These are phyloP conservation scores for Pestalotiopsis sp. DNA, from an alignment of 2,329 filamentous ascomycete species.

Conservation along the genomic window DNA sequence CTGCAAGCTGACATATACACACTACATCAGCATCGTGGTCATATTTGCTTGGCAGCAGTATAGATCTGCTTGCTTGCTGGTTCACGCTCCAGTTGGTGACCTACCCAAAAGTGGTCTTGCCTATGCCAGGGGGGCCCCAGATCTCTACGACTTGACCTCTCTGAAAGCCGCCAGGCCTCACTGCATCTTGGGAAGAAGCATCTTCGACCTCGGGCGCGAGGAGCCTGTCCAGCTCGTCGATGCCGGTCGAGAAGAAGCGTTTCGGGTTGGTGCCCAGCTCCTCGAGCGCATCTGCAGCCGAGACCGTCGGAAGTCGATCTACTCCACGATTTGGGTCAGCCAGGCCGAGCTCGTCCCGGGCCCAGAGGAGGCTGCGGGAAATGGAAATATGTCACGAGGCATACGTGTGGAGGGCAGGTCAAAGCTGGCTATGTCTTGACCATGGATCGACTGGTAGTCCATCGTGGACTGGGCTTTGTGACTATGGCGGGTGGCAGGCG, in stretches of 20 bases:
- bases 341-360: background rate
- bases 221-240: constrained; percentile 52
- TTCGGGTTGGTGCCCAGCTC: constrained; percentile 54
- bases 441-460: constrained; percentile 63
- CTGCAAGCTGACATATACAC: constrained; percentile 60
- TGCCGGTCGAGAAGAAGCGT: constrained; percentile 57
- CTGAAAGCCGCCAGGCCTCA: constrained; percentile 58
- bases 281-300: constrained; percentile 71
- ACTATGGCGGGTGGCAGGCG: background rate
- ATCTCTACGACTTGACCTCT: constrained; percentile 82
- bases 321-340: constrained; percentile 8
- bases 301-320: constrained; percentile 79
- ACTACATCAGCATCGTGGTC: background rate
- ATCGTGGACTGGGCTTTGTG: constrained; percentile 32
- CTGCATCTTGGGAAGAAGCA: constrained; percentile 16
- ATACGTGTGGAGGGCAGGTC: constrained; percentile 54
- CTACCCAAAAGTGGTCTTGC: constrained; percentile 84
- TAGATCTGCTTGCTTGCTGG: background rate
- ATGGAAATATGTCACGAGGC: constrained; percentile 23
- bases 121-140: constrained; percentile 83
- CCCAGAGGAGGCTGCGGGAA: constrained; percentile 14
- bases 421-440: constrained; percentile 63
- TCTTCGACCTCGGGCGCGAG: constrained; percentile 34
- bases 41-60: background rate
- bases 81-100: constrained; percentile 26